Percentiles rank a stretch among this genome's conserved stretches.
These are phyloP conservation scores for Daldinia concentrica DNA, from an alignment of 495 filamentous ascomycete species.

Conservation along the genomic window DNA sequence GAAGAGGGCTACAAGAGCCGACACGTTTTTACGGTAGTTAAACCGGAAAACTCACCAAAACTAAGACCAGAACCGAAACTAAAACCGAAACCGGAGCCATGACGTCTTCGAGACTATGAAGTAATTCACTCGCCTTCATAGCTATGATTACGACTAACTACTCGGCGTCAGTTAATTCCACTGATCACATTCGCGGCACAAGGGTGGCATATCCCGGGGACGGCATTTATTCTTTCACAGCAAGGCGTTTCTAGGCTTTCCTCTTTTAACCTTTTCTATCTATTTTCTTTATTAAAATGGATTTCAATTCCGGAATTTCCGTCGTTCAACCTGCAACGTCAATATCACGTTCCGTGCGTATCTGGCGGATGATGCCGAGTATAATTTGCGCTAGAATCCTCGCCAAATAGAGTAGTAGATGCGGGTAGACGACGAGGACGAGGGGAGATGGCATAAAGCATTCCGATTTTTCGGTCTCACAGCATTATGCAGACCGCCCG, in stretches of 20 bases:
- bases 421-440: background rate
- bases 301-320: background rate
- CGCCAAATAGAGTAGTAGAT: background rate
- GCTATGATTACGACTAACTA: background rate
- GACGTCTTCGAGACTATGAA: background rate
- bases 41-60: background rate
- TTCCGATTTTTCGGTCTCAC: background rate
- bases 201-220: constrained; percentile 3
- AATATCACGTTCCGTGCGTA: background rate
- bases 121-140: background rate
- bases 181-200: background rate
- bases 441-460: background rate
- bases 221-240: constrained; percentile 17
- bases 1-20: constrained; percentile 73
- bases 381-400: background rate
- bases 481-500: background rate
- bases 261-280: background rate
- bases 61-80: background rate
- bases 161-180: background rate
- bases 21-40: constrained; percentile 62
- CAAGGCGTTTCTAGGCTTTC: constrained; percentile 27
- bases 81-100: background rate
- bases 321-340: background rate
- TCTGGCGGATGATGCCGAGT: background rate
- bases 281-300: background rate